Base-by-base conservation (phyloP, 2,329 filamentous ascomycete genomes). In the Chaetomiaceae sp. region DNA sequence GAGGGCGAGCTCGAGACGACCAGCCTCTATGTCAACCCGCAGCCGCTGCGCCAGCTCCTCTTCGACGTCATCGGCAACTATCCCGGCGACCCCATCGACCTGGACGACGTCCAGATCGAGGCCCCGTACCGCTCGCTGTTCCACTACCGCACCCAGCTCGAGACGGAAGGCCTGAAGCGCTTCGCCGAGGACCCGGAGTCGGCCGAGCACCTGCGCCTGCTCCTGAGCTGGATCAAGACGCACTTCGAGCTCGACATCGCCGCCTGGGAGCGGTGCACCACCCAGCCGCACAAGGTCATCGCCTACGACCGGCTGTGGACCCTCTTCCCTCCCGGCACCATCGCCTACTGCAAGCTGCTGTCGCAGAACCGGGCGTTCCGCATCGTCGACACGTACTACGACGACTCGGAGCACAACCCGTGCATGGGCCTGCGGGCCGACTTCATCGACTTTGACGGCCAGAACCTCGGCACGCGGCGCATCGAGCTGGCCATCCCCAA, bases 401-500 rank as follows among this genome's bases (percentile, higher is more conserved):
- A 64, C 37, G n/a, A 43, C 1, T 54, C 56, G 17, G 59, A 59
- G 1, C 22, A 39, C 2, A 40, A 11, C 29, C 59, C 59, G 6
- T n/a, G 52, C 4, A 58, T 67, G 5, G 52, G 43, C 15, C 47
- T 71, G 22, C 36, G 54, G 7, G 52, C 61, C 12, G 34, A 54
- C 6, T 71, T 63, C 48, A 54, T 70, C 23, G 70, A 71, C 59
- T 71, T 64, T 42, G 67, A 72, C 43, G 70, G 71, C 27, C 63
- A 70, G 9, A 56, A 56, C 6, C 54, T 71, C 2, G 68, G 69
- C n/a, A 61, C 59, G 1, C 60, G 65, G 7, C 55, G 44, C 25
- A 53, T 53, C 9, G 57, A 64, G n/a, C 42, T 69, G 3, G 51
- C 58, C 22, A 61, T 71, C 14, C 40, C 58, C 17, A 63, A 66